Evolutionary conservation across 1,284 basidiomycete genomes (phyloP), one percentile per base, ranked within the genome.

Genomic region (Fomitopsis palustris): DNA sequence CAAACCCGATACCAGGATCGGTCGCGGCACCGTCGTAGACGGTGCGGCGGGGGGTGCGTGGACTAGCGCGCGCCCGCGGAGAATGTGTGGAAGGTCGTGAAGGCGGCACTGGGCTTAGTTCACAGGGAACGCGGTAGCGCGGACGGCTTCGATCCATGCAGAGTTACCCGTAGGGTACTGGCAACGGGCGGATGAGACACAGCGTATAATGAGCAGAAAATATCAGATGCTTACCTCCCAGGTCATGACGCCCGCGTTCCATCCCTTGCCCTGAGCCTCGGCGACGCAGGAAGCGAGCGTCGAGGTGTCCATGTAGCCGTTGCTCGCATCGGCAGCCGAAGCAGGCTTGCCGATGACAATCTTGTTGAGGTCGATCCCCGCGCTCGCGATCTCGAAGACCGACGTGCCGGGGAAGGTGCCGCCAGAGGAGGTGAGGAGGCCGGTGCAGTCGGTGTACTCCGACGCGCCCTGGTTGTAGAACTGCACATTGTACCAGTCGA

Each of bases 291-390:
- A 69, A 12, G 86, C 84, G 14, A 88, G 75, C 0, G 78, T 80
- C 0, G 74, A 66, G 3, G 85, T 73, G 23, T 69, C 70, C 58
- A 88, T 85, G 66, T 77, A 87, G 4, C 87, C 87, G 62, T 80
- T 86, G 63, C 57, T 77, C 2, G 85, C 85, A 65, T 86, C 84
- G 8, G 75, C 69, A 5, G 74, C 39, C 4, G 70, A 76, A 0
- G 76, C 86, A 0, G 86, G 87, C 72, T 89, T 89, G 4, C 87
- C 87, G 57, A 89, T 84, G 56, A 84, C 80, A 41, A 81, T 66
- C 70, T 81, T 80, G 68, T 76, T 69, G 41, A 84, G 67, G 2
- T 77, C 67, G 5, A 88, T 78, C 38, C 84, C 84, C 51, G 74
- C 80, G 4, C 77, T 77, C 10, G 80, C 77, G 63, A 89, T 88